Evolutionary conservation across 768 basidiomycete genomes (phyloP).

Genomic region (Chalciporus pseudorubinellus): DNA sequence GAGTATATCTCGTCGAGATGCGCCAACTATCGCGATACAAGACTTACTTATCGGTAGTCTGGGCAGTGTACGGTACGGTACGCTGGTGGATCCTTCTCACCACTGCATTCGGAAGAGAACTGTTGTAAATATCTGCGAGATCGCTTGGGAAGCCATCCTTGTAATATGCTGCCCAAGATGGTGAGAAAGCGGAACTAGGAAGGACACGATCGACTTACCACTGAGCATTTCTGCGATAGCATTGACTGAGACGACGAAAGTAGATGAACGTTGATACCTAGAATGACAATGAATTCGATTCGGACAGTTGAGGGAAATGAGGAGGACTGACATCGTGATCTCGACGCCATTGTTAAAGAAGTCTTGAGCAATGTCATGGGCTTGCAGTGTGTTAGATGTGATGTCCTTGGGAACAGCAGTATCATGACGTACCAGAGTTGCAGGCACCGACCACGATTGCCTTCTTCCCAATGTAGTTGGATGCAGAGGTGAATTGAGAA

Average conservation of each 20-base stretch:
- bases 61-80: constrained; percentile 9
- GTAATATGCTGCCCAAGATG: constrained; percentile 6
- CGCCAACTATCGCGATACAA: no score
- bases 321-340: constrained; percentile 23
- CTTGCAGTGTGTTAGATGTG: constrained; percentile 17
- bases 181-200: neutral
- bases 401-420: neutral
- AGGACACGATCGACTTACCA: constrained; percentile 4
- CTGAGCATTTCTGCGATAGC: constrained; percentile 6
- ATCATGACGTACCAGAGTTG: constrained; percentile 47
- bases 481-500: constrained; percentile 44
- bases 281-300: neutral
- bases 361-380: constrained; percentile 40
- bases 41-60: constrained; percentile 29
- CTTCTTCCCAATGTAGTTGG: constrained; percentile 57
- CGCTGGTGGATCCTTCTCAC: constrained; percentile 22
- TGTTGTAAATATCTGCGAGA: constrained; percentile 17
- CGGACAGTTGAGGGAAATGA: neutral
- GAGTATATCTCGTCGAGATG: neutral
- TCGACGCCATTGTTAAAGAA: constrained; percentile 30
- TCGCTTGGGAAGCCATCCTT: constrained; percentile 24
- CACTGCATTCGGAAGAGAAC: constrained; percentile 16
- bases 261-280: constrained; percentile 28
- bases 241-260: constrained; percentile 16
- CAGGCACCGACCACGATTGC: constrained; percentile 69